Percentiles rank a stretch among this genome's conserved stretches.
Conservation (phyloP, 2,329 filamentous ascomycete genomes). For the Talaromyces sp. region DNA sequence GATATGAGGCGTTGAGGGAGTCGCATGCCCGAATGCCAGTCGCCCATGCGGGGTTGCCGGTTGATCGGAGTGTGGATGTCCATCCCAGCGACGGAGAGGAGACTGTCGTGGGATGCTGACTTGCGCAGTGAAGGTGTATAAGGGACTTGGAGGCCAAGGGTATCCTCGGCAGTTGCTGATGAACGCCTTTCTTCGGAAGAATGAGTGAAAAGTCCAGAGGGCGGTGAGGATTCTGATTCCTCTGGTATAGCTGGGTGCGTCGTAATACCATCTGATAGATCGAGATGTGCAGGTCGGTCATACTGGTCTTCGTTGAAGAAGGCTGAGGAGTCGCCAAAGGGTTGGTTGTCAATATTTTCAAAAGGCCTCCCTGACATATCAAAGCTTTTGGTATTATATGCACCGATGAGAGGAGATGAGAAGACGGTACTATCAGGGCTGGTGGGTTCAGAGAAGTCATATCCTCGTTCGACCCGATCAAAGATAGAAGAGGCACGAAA, state of each 20-base stretch:
- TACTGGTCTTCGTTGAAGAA: conserved; percentile 24
- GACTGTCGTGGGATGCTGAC: conserved; percentile 79
- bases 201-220: conserved; percentile 15
- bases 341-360: conserved; percentile 16
- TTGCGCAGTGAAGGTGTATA: conserved; percentile 59
- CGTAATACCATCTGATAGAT: conserved; percentile 18
- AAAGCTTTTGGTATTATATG: conserved; percentile 63
- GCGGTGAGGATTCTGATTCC: conserved; percentile 38
- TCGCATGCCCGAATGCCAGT: conserved; percentile 51
- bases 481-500: conserved; percentile 75
- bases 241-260: conserved; percentile 42
- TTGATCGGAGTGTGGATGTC: conserved; percentile 83
- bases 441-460: conserved; percentile 71
- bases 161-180: conserved; percentile 23
- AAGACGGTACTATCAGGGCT: conserved; percentile 77
- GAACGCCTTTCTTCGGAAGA: conserved; percentile 13
- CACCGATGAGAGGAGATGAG: conserved; percentile 66
- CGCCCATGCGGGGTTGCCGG: conserved; percentile 74
- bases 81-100: conserved; percentile 82
- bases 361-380: conserved; percentile 54
- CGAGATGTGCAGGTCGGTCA: conserved; percentile 15
- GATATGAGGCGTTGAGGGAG: conserved; percentile 52
- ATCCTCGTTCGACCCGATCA: conserved; percentile 67
- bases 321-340: conserved; percentile 9
- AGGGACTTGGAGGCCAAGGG: conserved; percentile 25